phyloP scores from a whole-genome alignment of 2,329 filamentous ascomycete species.

The Exophiala sideris region DNA sequence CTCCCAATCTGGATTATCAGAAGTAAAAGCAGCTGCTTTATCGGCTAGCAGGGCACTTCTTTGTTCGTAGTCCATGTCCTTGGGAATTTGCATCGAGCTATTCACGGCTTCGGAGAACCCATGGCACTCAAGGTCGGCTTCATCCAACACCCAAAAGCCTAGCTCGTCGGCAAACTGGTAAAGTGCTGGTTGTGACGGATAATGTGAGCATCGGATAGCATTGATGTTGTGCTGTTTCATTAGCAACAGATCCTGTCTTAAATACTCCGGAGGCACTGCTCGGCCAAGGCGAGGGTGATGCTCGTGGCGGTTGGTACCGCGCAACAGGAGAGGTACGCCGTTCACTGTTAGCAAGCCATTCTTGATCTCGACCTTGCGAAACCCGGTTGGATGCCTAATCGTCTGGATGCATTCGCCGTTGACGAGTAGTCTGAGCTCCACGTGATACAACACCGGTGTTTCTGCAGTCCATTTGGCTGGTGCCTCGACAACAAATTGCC shows the following conservation, averaged over 20 bases:
- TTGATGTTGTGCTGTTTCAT: conserved; percentile 74
- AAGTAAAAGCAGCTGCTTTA: conserved; percentile 30
- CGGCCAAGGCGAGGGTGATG: conserved; percentile 64
- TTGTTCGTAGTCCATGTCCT: conserved; percentile 9
- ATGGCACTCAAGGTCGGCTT: conserved; percentile 39
- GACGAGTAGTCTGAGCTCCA: not conserved
- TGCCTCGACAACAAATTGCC: conserved; percentile 40
- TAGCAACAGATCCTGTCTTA: conserved; percentile 59
- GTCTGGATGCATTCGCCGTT: conserved; percentile 2
- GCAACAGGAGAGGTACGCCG: conserved; percentile 58
- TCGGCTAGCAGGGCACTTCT: conserved; percentile 14
- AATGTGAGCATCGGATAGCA: conserved; percentile 65
- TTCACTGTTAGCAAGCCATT: conserved; percentile 56
- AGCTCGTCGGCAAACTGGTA: conserved; percentile 36
- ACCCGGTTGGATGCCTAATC: conserved; percentile 57
- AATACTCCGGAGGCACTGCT: conserved; percentile 60
- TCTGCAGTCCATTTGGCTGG: conserved; percentile 68
- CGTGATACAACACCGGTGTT: conserved; percentile 42
- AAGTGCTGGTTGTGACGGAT: conserved; percentile 52
- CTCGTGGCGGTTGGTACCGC: conserved; percentile 67
- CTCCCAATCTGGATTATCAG: conserved; percentile 40
- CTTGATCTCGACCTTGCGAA: conserved; percentile 62
- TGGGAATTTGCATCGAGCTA: not conserved
- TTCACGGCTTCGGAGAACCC: conserved; percentile 28
- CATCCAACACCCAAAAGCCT: conserved; percentile 38